Base-by-base conservation (phyloP, 345 rosid genomes). In the Kernera saxatilis region DNA sequence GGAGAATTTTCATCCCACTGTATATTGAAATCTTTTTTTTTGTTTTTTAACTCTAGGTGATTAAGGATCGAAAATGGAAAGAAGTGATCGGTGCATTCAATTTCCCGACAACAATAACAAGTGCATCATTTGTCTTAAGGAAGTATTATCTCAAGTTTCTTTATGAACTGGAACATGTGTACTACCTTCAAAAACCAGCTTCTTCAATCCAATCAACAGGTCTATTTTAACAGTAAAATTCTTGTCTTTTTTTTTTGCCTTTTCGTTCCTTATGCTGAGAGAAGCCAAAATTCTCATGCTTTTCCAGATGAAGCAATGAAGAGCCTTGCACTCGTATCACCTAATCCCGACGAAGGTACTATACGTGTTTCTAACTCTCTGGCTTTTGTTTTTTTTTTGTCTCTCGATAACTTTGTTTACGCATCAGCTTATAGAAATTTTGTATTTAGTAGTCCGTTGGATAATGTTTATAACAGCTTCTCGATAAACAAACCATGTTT, bases 21-120 rank as follows among this genome's bases (percentile, higher is more conserved):
- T 49, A 27, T 33, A 60, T 52, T 59, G 35, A 61, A 44, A 44
- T 62, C 14, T 85, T 27, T 1, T 27, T 51, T 40, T n/a, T 29
- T 14, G 14, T 8, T 43, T n/a, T n/a, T n/a, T n/a, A n/a, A n/a
- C 15, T 54, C 32, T 73, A 93, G 98, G 90, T 93, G 35, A 54
- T 91, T 43, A 76, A 67, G 70, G 90, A 91, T 70, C 91, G 91
- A 11, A 87, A 41, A 84, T 93, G 98, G 97, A 93, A 86, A 82
- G 97, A 93, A 78, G 97, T 93, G 82, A 78, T 83, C 22, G 69
- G 61, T 63, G 82, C 71, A 50, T 91, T 91, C 84, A 84, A 74
- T 39, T 93, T 91, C 74, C 98, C 96, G 2, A 43, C 91, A 40
- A 91, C 98, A 6, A 84, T 90, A 56, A 93, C 97, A 13, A 93